phyloP scores from a whole-genome alignment of 306 rosid genomes.

The Senna siamea region DNA sequence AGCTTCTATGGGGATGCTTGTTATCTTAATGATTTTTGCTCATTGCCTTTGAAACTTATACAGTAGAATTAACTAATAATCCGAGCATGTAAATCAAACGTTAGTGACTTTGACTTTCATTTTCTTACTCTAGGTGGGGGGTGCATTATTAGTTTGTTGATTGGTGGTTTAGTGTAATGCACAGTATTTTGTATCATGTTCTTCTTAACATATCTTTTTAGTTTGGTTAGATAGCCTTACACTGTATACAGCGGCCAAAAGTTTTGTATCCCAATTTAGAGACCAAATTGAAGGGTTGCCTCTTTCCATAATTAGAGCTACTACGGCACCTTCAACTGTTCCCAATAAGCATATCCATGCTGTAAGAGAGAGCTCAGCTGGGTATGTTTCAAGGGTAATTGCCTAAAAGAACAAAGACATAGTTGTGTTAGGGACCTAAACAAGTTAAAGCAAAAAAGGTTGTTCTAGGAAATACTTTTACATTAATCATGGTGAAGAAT shows the following conservation, averaged over 20 bases:
- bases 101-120: background rate
- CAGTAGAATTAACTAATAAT: background rate
- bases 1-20: background rate
- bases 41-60: background rate
- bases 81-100: background rate
- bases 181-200: too few relatives aligned
- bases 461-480: background rate
- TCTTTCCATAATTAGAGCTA: slow-evolving; percentile 78
- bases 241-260: slow-evolving; percentile 60
- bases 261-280: slow-evolving; percentile 57
- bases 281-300: slow-evolving; percentile 67
- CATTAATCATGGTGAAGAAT: background rate
- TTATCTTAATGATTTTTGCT: background rate
- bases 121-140: background rate
- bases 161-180: background rate
- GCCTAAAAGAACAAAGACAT: slow-evolving; percentile 48
- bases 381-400: slow-evolving; percentile 71
- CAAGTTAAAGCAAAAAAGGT: background rate
- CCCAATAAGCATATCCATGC: slow-evolving; percentile 91
- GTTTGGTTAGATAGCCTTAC: slow-evolving; percentile 40
- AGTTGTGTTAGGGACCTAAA: background rate
- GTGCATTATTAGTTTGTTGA: background rate
- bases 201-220: too few relatives aligned
- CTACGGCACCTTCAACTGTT: slow-evolving; percentile 68
- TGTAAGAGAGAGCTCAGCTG: slow-evolving; percentile 85